phyloP scores from a whole-genome alignment of 1,139 yeast genomes.

The Suhomyces coccinellae region DNA sequence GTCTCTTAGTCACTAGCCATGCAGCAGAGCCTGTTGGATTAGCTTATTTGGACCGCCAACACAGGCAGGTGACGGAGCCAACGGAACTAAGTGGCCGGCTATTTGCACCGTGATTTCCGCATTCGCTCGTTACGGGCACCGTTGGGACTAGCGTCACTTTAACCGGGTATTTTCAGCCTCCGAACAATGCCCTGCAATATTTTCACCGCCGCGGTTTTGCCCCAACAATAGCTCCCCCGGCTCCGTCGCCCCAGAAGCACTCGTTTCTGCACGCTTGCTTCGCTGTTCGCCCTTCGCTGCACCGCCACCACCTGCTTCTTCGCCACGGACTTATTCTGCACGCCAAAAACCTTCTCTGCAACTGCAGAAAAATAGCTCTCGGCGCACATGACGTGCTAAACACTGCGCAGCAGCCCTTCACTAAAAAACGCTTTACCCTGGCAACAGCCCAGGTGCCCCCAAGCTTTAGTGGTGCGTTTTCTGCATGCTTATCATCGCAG shows the following conservation, averaged over 20 bases:
- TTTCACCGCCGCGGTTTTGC: neutral
- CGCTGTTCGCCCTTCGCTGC: no score
- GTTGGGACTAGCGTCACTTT: neutral
- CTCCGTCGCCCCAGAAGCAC: no score
- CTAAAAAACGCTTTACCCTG: no score
- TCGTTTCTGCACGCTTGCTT: no score
- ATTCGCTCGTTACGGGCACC: neutral
- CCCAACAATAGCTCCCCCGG: neutral
- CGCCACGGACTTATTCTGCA: neutral
- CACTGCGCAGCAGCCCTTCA: no score
- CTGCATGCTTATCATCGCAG: no score
- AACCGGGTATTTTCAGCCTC: neutral
- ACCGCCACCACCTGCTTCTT: neutral
- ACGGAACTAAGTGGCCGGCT: neutral
- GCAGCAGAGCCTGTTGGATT: neutral
- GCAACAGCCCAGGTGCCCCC: no score
- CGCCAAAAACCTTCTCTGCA: no score
- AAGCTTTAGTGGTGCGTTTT: no score
- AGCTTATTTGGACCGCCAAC: no score
- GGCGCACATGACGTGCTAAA: no score
- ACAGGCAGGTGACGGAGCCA: neutral
- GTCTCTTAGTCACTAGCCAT: neutral
- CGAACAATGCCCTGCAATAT: neutral
- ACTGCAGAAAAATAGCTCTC: no score
- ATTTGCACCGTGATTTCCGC: neutral